These are phyloP conservation scores for Mycena belliarum DNA, from an alignment of 768 basidiomycete species.

Conservation along the genomic window DNA sequence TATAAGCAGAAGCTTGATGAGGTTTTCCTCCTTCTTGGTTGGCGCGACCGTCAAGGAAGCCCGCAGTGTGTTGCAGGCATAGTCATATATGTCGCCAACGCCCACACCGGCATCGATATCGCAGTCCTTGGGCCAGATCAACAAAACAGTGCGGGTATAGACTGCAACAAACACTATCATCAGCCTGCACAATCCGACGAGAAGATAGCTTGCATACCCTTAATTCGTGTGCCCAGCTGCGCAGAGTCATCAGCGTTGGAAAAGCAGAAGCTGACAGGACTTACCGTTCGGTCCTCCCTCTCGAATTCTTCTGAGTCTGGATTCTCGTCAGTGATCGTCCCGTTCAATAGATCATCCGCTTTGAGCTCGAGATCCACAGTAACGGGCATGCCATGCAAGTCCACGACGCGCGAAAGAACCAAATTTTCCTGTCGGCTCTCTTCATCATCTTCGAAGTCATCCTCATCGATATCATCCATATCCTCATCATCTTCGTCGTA, in stretches of 20 bases:
- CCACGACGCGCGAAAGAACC: not conserved
- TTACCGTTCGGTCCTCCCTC: not conserved
- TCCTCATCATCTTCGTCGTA: constrained; percentile 3
- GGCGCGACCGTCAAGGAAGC: constrained; percentile 9
- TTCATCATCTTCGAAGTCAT: not conserved
- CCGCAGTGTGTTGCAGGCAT: constrained; percentile 6
- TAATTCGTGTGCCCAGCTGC: not conserved
- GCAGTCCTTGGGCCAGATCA: constrained; percentile 13
- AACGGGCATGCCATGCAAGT: constrained; percentile 1
- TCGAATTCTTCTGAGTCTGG: not conserved
- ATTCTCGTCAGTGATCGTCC: not conserved
- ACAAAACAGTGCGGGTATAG: constrained; percentile 12
- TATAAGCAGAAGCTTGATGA: not conserved
- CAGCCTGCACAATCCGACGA: not conserved
- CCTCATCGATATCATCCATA: not conserved
- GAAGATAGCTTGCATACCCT: not conserved
- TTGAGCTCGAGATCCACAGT: not conserved
- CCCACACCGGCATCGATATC: not conserved
- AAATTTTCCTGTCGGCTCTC: not conserved
- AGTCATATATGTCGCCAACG: constrained; percentile 17
- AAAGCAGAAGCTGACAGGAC: not conserved
- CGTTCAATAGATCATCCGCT: not conserved
- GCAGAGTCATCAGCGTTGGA: not conserved
- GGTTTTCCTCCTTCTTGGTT: constrained; percentile 7
- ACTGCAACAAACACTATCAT: not conserved